phyloP scores from a whole-genome alignment of 192 early-diverging fungal genomes.

The Coemansia sp. region DNA sequence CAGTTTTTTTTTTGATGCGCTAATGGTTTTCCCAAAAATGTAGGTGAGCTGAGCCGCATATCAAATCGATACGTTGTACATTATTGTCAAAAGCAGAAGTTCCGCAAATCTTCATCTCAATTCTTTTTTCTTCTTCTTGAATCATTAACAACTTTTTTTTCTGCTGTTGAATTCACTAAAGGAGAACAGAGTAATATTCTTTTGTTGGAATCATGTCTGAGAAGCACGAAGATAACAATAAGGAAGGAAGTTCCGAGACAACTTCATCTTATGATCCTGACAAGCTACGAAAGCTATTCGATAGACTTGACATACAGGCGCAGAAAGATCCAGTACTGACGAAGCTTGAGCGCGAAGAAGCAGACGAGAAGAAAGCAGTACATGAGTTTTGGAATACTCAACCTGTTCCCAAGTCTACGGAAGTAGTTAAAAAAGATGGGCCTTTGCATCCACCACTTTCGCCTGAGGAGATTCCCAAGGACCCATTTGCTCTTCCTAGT shows the following conservation, averaged over 20 bases:
- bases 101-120: too few relatives aligned
- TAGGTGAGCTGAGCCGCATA: too few relatives aligned
- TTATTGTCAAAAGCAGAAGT: too few relatives aligned
- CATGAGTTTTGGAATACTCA: constrained; percentile 98
- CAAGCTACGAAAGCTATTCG: constrained; percentile 39
- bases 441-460: constrained; percentile 77
- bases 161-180: background rate
- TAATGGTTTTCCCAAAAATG: too few relatives aligned
- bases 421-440: constrained; percentile 70
- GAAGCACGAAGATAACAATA: background rate
- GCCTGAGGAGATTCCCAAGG: constrained; percentile 72
- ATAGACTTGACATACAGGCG: constrained; percentile 20
- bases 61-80: too few relatives aligned
- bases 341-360: constrained; percentile 44
- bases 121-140: background rate
- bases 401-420: constrained; percentile 84
- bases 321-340: constrained; percentile 13
- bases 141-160: background rate
- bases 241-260: background rate
- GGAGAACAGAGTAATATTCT: background rate
- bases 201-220: background rate
- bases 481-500: constrained; percentile 77
- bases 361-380: constrained; percentile 26
- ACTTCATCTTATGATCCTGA: constrained; percentile 15
- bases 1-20: too few relatives aligned